Evolutionary conservation across 768 basidiomycete species (phyloP).

Genomic region (Chlorophyllum brunneum): DNA sequence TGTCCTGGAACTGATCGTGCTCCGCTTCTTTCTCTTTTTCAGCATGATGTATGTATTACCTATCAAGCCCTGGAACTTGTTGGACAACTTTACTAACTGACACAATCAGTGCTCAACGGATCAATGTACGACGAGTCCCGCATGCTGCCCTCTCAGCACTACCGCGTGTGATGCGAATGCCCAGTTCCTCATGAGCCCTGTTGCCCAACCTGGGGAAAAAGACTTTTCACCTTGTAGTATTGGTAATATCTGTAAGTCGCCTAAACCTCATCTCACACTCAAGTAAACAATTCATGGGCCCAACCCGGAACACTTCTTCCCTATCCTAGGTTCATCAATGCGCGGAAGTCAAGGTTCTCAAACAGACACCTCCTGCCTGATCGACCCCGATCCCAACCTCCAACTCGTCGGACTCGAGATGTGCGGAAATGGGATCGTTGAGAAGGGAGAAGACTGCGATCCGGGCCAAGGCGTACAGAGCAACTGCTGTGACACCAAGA

Average conservation of each 20-base stretch:
- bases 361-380: conserved; percentile 66
- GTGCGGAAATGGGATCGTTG: conserved; percentile 84
- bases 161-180: conserved; percentile 60
- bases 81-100: conserved; percentile 4
- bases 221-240: conserved; percentile 75
- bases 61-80: too few relatives aligned
- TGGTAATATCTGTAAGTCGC: conserved; percentile 75
- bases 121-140: conserved; percentile 52
- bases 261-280: conserved; percentile 4
- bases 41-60: conserved; percentile 52
- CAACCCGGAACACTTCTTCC: not conserved
- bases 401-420: conserved; percentile 60
- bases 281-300: not conserved
- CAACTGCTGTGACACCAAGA: conserved; percentile 68
- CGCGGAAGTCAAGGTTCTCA: conserved; percentile 33
- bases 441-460: conserved; percentile 84
- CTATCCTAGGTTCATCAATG: conserved; percentile 58
- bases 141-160: conserved; percentile 69
- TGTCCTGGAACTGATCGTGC: not conserved
- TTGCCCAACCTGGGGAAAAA: conserved; percentile 58
- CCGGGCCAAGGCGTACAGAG: conserved; percentile 60
- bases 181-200: conserved; percentile 82
- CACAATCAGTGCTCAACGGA: conserved; percentile 46
- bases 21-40: conserved; percentile 7
- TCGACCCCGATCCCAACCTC: conserved; percentile 45